phyloP scores from a whole-genome alignment of 495 filamentous ascomycete species.

The Darksidea phi region DNA sequence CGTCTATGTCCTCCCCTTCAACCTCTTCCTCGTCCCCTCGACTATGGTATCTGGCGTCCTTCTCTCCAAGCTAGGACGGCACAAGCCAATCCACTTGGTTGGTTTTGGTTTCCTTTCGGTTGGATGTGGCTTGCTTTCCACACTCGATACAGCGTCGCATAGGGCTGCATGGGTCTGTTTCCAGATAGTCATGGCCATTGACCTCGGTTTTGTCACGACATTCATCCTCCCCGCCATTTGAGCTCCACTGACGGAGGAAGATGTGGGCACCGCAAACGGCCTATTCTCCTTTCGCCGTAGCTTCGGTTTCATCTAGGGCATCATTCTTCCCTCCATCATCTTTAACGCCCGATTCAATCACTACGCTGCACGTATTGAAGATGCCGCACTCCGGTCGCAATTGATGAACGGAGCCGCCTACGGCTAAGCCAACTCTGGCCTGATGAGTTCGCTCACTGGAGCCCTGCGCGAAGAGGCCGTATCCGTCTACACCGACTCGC shows the following conservation, averaged over 20 bases:
- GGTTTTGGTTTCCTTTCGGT: slow-evolving; percentile 52
- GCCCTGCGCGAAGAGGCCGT: slow-evolving; percentile 14
- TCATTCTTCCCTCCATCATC: slow-evolving; percentile 50
- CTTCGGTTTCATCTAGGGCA: slow-evolving; percentile 54
- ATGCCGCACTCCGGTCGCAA: neutral
- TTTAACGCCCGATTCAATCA: slow-evolving; percentile 48
- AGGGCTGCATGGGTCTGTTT: slow-evolving; percentile 48
- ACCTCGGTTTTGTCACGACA: slow-evolving; percentile 50
- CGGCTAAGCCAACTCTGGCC: slow-evolving; percentile 2
- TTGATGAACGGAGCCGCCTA: slow-evolving; percentile 17
- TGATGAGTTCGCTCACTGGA: neutral
- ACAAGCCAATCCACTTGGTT: slow-evolving; percentile 50
- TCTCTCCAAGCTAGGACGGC: slow-evolving; percentile 48
- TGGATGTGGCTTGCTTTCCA: slow-evolving; percentile 48
- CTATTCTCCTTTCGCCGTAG: slow-evolving; percentile 51
- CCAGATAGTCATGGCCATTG: slow-evolving; percentile 48
- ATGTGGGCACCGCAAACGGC: slow-evolving; percentile 47
- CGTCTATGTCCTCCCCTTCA: slow-evolving; percentile 57
- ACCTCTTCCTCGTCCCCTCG: slow-evolving; percentile 51
- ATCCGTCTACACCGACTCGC: slow-evolving; percentile 30
- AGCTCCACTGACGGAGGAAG: slow-evolving; percentile 36
- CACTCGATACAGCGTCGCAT: slow-evolving; percentile 47
- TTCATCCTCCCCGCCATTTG: slow-evolving; percentile 40
- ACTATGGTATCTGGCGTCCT: slow-evolving; percentile 47
- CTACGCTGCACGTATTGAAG: neutral